Evolutionary conservation across 495 filamentous ascomycete species (phyloP), one percentile per base, ranked within the genome.

Genomic region (Aspergillus indologenus): DNA sequence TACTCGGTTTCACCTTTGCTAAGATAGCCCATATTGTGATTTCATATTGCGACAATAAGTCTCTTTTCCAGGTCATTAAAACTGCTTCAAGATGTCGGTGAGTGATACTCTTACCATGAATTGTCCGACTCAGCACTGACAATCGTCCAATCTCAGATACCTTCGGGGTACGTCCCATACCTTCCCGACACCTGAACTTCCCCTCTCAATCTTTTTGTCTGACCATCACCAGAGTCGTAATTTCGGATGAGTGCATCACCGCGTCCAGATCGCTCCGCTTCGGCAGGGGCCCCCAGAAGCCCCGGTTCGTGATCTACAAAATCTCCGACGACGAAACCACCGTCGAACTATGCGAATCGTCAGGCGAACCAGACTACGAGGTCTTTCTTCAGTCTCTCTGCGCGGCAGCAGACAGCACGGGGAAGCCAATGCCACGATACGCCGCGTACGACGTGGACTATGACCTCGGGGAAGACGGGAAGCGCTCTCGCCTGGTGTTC

Each of bases 381-480:
- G 42, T n/a, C 1, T 59, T 59, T 21, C 57, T 40, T n/a, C 57
- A 59, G n/a, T 53, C 31, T 18, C 57, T 59, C 12, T 26, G 34
- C 31, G 31, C 40, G 0, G 40, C 57, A 17, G 23, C 46, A 0
- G 57, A 54, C 19, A 20, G 45, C 7, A 23, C 45, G 12, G 56
- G 56, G 29, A 58, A 58, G 1, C 56, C 11, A 4, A 40, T 40
- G 20, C 57, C 57, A 42, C 49, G 57, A 3, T 59, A 53, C n/a
- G 57, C 57, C 17, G 57, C 53, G 21, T 59, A 59, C 24, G 57
- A 59, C 11, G 49, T 59, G 11, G 57, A 59, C 22, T 59, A 46
- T 54, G 57, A 59, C 5, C 23, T 59, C 20, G 11, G 40, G 1
- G 57, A 54, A 3, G 57, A 59, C 20, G 49, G 57, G 8, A 26